Evolutionary conservation across 176 grass and related monocot genomes (phyloP), one percentile per base, ranked within the genome.

Genomic region (Cenchrus fungigraminus): DNA sequence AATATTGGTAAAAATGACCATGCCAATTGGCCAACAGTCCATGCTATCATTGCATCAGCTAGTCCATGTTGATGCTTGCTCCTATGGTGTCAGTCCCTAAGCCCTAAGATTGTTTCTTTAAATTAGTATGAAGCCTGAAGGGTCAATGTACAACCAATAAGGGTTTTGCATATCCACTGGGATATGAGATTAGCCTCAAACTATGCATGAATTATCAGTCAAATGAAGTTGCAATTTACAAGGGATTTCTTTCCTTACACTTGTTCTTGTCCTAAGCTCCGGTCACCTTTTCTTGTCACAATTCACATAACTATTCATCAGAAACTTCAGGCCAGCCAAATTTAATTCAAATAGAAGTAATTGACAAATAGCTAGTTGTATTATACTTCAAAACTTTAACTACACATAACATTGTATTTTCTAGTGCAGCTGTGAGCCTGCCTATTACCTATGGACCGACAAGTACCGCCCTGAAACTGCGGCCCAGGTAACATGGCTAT

Each of bases 391-490:
- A 80, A 57, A 31, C 37, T 78, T 72, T 67, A 58, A 60, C 56
- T 65, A 2, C 2, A 50, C 65, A 31, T 76, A 73, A 71, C 60
- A 56, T 15, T 58, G 28, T 85, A 79, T 82, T 79, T 71, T 49
- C 43, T 87, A 46, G 32, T 54, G 58, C 86, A 95, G 91, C 54
- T 85, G 63, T 84, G 81, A 84, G 59, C 65, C 67, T 52, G 79
- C 72, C 46, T 32, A 32, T 32, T 91, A 71, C 47, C 84, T 98
- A 40, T 98, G 96, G 96, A 98, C 31, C 31, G 87, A 92, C 78
- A 98, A 95, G 83, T 95, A 95, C 88, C 86, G 73, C 22, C 96
- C 96, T 22, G 96, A 95, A 87, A 86, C 91, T 89, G 85, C 86
- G 28, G 91, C 91, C 31, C 85, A 98, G 91, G 96, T 98, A 98